Evolutionary conservation across 768 basidiomycete genomes (phyloP).

Genomic region (Leccinum arenicola): DNA sequence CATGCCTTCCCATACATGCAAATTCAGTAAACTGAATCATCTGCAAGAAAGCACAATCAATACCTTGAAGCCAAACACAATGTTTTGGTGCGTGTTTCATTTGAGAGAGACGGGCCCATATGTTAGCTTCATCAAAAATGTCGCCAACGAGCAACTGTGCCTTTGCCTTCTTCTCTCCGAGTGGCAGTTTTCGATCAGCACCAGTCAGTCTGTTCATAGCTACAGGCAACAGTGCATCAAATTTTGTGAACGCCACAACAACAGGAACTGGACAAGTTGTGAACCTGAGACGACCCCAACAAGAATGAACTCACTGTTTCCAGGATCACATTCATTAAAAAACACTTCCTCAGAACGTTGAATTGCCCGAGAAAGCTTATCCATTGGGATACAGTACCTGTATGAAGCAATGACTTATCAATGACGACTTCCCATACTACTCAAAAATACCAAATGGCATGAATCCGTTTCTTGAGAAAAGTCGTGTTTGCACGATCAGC

Average conservation of each 20-base stretch:
- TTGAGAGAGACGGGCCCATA: background rate
- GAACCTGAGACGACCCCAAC: background rate
- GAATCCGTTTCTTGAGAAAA: background rate
- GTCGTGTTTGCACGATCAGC: background rate
- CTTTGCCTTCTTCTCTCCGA: background rate
- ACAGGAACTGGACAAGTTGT: background rate
- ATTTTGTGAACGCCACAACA: background rate
- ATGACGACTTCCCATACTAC: background rate
- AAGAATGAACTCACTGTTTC: background rate
- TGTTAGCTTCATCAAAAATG: background rate
- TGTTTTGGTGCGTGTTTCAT: background rate
- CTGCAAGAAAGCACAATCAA: background rate
- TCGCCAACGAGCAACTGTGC: background rate
- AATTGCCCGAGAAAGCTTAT: background rate
- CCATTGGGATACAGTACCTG: background rate
- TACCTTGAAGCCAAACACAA: background rate
- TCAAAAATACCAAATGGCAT: background rate
- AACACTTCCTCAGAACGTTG: background rate
- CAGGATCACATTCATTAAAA: background rate
- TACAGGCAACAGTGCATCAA: background rate
- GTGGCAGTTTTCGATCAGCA: background rate
- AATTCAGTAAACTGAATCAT: background rate
- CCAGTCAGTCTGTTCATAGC: background rate
- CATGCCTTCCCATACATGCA: background rate
- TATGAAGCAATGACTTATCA: background rate